Conservation (phyloP, 1,284 basidiomycete genomes). For the Tremellales sp. region DNA sequence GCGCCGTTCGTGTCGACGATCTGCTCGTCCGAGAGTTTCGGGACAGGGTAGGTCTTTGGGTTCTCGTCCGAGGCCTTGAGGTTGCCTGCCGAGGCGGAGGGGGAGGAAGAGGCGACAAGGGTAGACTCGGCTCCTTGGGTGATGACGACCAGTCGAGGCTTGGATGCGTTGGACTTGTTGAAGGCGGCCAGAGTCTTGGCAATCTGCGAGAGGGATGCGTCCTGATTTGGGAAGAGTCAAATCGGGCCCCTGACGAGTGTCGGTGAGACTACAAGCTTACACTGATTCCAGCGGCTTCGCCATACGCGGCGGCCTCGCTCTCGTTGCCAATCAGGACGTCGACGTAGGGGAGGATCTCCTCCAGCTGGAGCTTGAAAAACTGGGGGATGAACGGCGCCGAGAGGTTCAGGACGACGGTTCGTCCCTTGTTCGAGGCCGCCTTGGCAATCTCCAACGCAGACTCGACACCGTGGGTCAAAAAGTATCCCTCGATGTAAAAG, state of each 20-base stretch:
- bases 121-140: slow-evolving; percentile 86
- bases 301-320: slow-evolving; percentile 86
- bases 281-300: slow-evolving; percentile 57
- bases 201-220: slow-evolving; percentile 62
- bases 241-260: neutral
- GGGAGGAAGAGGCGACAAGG: slow-evolving; percentile 65
- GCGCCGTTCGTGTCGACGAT: slow-evolving; percentile 99
- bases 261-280: slow-evolving; percentile 35
- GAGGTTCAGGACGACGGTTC: slow-evolving; percentile 87
- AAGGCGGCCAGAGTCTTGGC: slow-evolving; percentile 68
- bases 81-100: slow-evolving; percentile 52
- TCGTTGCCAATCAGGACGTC: slow-evolving; percentile 94
- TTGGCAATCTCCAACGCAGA: slow-evolving; percentile 72
- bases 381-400: slow-evolving; percentile 97
- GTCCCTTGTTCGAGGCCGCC: slow-evolving; percentile 70
- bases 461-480: slow-evolving; percentile 88
- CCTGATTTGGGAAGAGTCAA: slow-evolving; percentile 6
- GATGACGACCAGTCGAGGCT: slow-evolving; percentile 80
- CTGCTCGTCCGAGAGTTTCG: slow-evolving; percentile 59
- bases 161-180: slow-evolving; percentile 62
- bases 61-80: slow-evolving; percentile 42
- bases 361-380: slow-evolving; percentile 82
- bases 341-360: slow-evolving; percentile 72
- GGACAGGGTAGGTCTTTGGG: slow-evolving; percentile 60
- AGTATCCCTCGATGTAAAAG: slow-evolving; percentile 96